These are phyloP conservation scores for Cladophialophora immunda DNA, from an alignment of 2,329 filamentous ascomycete genomes.

Conservation along the genomic window DNA sequence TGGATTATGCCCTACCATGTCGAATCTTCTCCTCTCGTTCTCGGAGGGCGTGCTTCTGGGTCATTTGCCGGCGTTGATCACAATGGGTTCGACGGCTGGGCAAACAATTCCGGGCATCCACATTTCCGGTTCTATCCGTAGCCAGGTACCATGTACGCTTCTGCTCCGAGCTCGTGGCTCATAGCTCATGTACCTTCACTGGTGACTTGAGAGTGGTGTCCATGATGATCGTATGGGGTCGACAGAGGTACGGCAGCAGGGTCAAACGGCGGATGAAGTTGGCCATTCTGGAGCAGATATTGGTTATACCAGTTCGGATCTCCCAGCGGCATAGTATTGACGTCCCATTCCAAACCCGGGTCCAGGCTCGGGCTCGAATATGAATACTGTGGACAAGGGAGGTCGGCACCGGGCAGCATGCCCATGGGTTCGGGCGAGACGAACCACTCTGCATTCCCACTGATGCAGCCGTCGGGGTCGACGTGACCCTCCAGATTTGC, in stretches of 20 bases:
- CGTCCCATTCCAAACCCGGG: conserved; percentile 1
- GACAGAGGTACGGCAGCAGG: background rate
- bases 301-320: background rate
- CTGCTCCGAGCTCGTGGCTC: too few species aligned
- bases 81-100: too few species aligned
- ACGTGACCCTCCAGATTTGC: background rate
- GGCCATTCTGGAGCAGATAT: background rate
- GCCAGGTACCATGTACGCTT: background rate
- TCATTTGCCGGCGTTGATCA: too few species aligned
- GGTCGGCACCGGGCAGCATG: background rate
- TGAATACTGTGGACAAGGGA: background rate
- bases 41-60: too few species aligned
- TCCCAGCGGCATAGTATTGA: background rate
- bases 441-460: background rate
- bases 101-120: background rate
- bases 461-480: background rate
- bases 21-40: too few species aligned
- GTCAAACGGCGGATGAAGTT: background rate
- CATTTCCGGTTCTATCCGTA: background rate
- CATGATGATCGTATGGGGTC: background rate
- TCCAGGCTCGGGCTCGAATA: background rate
- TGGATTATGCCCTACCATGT: too few species aligned
- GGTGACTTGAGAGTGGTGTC: background rate
- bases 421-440: background rate
- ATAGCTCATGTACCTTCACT: background rate